phyloP scores from a whole-genome alignment of 208 protist species.

The Paratrypanosoma confusum region DNA sequence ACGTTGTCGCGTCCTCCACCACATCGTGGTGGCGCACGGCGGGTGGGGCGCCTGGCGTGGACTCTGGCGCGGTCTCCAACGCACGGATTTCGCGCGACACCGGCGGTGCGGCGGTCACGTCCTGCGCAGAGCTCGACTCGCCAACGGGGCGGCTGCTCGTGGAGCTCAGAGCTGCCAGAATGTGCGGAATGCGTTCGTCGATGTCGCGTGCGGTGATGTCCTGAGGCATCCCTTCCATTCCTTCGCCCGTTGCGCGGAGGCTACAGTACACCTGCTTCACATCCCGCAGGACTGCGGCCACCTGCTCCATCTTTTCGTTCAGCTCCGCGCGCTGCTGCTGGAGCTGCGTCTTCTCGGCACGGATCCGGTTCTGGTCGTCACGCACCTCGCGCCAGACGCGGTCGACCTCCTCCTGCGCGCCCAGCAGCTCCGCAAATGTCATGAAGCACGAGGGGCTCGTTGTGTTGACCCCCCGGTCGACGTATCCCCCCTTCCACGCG shows the following conservation, averaged over 20 bases:
- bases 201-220: too few species aligned
- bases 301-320: conserved; percentile 1
- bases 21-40: too few species aligned
- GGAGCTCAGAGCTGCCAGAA: too few species aligned
- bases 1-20: too few species aligned
- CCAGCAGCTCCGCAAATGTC: conserved; percentile 10
- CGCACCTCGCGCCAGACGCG: not conserved
- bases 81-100: too few species aligned
- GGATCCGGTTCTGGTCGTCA: not conserved
- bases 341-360: not conserved
- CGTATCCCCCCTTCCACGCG: too few species aligned
- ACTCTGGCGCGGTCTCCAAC: too few species aligned
- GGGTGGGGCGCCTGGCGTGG: too few species aligned
- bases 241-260: not conserved
- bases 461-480: conserved; percentile 8
- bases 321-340: conserved; percentile 2
- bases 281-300: conserved; percentile 1
- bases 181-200: too few species aligned
- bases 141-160: too few species aligned
- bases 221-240: not conserved
- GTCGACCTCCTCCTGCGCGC: conserved; percentile 11
- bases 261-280: conserved; percentile 4
- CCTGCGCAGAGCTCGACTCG: too few species aligned
- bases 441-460: conserved; percentile 6
- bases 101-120: too few species aligned